Percentiles rank a stretch among this genome's conserved stretches.
Evolutionary conservation across 257 asterid genomes (phyloP).

Genomic region (Phtheirospermum japonicum): DNA sequence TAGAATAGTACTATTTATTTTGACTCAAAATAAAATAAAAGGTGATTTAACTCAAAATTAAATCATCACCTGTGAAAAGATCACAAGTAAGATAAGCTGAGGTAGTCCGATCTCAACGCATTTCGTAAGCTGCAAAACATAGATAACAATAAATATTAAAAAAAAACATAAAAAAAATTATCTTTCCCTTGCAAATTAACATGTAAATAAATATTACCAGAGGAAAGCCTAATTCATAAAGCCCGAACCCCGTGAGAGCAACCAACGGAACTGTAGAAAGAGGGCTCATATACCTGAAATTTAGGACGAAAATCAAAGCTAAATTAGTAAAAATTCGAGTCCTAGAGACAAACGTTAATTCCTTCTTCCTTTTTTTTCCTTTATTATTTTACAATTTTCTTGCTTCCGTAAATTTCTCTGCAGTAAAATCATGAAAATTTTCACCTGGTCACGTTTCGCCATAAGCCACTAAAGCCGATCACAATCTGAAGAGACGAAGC

Average conservation of each 20-base stretch:
- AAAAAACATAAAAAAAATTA: neutral
- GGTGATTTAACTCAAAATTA: neutral
- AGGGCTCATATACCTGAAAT: constrained; percentile 74
- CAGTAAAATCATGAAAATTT: neutral
- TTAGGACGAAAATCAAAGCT: neutral
- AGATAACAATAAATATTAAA: constrained; percentile 4
- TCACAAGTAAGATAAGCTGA: constrained; percentile 64
- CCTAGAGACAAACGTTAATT: constrained; percentile 5
- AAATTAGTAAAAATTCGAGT: constrained; percentile 19
- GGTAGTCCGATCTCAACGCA: constrained; percentile 95
- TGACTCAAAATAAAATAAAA: neutral
- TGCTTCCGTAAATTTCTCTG: neutral
- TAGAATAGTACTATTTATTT: no score
- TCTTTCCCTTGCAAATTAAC: neutral
- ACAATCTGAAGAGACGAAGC: constrained; percentile 89
- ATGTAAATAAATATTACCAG: constrained; percentile 46
- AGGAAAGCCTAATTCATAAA: constrained; percentile 88
- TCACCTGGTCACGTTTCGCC: constrained; percentile 85
- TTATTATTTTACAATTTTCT: no score
- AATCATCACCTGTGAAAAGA: constrained; percentile 74
- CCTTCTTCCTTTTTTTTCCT: neutral
- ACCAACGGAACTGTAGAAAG: constrained; percentile 77
- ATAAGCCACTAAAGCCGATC: constrained; percentile 87
- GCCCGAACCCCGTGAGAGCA: constrained; percentile 88
- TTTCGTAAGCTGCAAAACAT: constrained; percentile 57